Conservation (phyloP, 2,329 filamentous ascomycete genomes). For the Mycosphaerelloides madeirae region DNA sequence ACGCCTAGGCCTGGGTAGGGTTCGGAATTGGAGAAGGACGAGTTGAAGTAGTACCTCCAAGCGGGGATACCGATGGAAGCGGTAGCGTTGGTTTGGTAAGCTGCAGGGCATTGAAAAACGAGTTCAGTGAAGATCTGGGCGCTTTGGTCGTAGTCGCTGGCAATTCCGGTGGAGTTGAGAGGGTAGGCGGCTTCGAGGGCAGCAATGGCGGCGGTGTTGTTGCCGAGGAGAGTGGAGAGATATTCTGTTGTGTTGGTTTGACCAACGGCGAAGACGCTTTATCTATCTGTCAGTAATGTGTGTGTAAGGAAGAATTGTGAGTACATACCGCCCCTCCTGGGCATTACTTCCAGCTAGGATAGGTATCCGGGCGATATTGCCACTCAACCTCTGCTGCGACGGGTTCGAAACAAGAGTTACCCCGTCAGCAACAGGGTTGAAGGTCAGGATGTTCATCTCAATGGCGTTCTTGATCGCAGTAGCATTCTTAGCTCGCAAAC, state of each 20-base stretch:
- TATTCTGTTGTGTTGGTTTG: constrained; percentile 24
- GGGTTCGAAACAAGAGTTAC: constrained; percentile 30
- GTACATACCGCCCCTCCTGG: constrained; percentile 31
- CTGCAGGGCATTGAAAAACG: constrained; percentile 26
- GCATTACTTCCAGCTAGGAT: constrained; percentile 33
- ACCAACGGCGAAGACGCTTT: constrained; percentile 29
- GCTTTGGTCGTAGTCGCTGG: constrained; percentile 11
- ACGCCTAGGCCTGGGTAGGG: constrained; percentile 27
- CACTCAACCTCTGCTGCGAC: constrained; percentile 22
- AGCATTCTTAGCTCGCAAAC: constrained; percentile 30
- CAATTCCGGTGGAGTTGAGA: constrained; percentile 17
- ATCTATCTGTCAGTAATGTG: background rate
- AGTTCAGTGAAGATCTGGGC: constrained; percentile 18
- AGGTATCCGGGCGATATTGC: constrained; percentile 33
- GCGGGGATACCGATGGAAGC: constrained; percentile 28
- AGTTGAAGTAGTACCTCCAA: constrained; percentile 38
- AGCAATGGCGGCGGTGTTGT: constrained; percentile 19
- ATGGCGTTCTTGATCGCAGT: constrained; percentile 30
- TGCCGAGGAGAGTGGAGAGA: constrained; percentile 16
- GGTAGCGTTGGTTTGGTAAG: constrained; percentile 27
- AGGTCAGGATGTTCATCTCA: constrained; percentile 27
- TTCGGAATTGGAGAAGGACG: constrained; percentile 32
- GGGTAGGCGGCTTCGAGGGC: constrained; percentile 28
- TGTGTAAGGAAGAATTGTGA: background rate
- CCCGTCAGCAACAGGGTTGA: constrained; percentile 32